These are phyloP conservation scores for Leccinum arenicola DNA, from an alignment of 768 basidiomycete genomes.

Conservation along the genomic window DNA sequence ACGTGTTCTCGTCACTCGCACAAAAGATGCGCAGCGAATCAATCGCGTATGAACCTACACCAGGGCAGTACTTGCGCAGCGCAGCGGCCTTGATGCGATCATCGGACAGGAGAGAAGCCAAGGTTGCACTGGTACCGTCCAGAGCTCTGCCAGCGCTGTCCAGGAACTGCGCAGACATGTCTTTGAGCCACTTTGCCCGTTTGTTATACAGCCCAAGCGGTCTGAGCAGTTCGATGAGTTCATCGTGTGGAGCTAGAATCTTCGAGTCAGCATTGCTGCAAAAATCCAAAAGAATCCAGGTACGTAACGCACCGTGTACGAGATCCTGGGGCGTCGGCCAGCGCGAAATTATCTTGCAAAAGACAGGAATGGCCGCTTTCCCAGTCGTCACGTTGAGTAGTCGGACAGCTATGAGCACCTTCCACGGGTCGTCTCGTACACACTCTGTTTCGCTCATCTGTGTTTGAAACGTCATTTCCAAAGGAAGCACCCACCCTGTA, in stretches of 20 bases:
- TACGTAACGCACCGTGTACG: constrained; percentile 44
- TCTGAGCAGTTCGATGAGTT: constrained; percentile 45
- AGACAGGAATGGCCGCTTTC: constrained; percentile 61
- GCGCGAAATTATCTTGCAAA: constrained; percentile 50
- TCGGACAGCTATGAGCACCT: constrained; percentile 61
- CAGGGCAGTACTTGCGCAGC: constrained; percentile 56
- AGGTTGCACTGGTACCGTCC: constrained; percentile 2
- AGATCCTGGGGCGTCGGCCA: constrained; percentile 61
- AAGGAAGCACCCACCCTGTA: constrained; percentile 24
- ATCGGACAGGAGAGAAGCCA: neutral
- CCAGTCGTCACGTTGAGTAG: constrained; percentile 72
- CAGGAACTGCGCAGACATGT: constrained; percentile 48
- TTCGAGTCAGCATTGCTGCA: neutral
- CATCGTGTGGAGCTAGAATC: constrained; percentile 39
- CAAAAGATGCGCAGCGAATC: constrained; percentile 79
- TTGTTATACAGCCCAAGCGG: constrained; percentile 59
- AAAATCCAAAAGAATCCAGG: neutral
- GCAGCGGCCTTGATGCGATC: constrained; percentile 33
- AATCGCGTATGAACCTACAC: constrained; percentile 67
- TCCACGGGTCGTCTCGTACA: constrained; percentile 62
- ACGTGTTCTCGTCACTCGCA: constrained; percentile 37
- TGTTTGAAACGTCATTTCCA: neutral
- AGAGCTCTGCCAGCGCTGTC: constrained; percentile 38
- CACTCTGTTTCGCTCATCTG: constrained; percentile 34
- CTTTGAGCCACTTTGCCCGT: constrained; percentile 54